These are phyloP conservation scores for Ogataea degrootiae DNA, from an alignment of 805 yeast species.

Conservation along the genomic window DNA sequence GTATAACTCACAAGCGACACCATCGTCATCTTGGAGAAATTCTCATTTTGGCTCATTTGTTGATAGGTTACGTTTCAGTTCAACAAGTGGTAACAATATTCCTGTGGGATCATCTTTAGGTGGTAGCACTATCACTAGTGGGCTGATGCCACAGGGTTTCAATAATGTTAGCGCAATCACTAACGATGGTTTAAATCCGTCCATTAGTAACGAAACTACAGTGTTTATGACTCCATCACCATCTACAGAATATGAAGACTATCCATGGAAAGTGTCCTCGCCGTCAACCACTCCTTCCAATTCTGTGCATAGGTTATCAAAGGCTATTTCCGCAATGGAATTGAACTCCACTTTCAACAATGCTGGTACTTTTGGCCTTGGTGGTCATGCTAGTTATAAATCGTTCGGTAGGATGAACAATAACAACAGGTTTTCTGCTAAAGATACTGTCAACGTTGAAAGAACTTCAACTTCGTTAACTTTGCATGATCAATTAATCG, in stretches of 20 bases:
- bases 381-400: neutral
- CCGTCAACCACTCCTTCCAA: constrained; percentile 7
- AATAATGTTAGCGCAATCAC: neutral
- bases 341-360: neutral
- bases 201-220: neutral
- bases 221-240: constrained; percentile 23
- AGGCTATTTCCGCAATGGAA: constrained; percentile 5
- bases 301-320: constrained; percentile 6
- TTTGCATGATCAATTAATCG: neutral
- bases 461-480: constrained; percentile 10
- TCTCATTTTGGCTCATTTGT: constrained; percentile 26
- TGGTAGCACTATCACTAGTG: no score
- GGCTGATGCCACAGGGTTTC: neutral
- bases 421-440: constrained; percentile 1
- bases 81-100: neutral
- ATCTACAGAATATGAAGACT: constrained; percentile 24
- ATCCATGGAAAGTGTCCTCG: constrained; percentile 20
- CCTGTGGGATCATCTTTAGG: neutral
- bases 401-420: neutral
- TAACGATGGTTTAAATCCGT: neutral
- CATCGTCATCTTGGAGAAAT: constrained; percentile 27
- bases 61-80: constrained; percentile 23
- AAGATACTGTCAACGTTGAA: constrained; percentile 5
- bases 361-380: neutral
- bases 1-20: constrained; percentile 25